Evolutionary conservation across 208 protist species (phyloP), one percentile per base, ranked within the genome.

Genomic region (Herpetomonas muscarum): DNA sequence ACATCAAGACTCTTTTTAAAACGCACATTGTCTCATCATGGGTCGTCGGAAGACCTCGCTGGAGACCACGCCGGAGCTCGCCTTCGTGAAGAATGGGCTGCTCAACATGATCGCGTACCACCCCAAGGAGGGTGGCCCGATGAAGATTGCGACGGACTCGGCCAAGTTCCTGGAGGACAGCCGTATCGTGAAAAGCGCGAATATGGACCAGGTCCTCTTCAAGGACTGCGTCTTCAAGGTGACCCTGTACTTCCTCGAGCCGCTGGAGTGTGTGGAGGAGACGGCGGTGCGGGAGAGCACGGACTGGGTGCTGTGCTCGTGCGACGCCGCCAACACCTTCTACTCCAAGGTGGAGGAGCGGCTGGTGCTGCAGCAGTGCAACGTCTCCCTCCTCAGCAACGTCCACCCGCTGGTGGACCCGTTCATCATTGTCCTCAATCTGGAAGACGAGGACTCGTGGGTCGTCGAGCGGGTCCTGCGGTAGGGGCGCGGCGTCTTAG

Each of bases 231-330:
- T 77, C 41, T 90, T 90, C 49, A 90, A 90, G 53, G 70, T 79
- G 21, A 90, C 82, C n/a, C 53, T 90, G 7, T 75, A 90, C 46
- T 87, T 90, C 45, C 24, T 71, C 0, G 74, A 85, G 61, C 69
- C 59, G 2, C 67, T 92, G 52, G 49, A 57, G 37, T 92, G 85
- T 55, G 62, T 79, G 3, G 69, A 74, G 32, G 79, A 85, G 42
- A 92, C 75, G 1, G 85, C 85, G 15, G 85, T 92, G 61, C 85
- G 85, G 19, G 85, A 92, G 60, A 81, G 60, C 2, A 92, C 85
- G 3, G 85, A 92, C 46, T 92, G 85, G 81, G 70, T 88, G 51
- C 62, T 92, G 28, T 84, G 79, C 59, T 76, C 63, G 32, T 88
- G 85, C 49, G 55, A 61, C 10, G 85, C 76, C n/a, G 61, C 56